Conservation (phyloP, 2,329 filamentous ascomycete genomes). For the Tolypocladium ophioglossoides region DNA sequence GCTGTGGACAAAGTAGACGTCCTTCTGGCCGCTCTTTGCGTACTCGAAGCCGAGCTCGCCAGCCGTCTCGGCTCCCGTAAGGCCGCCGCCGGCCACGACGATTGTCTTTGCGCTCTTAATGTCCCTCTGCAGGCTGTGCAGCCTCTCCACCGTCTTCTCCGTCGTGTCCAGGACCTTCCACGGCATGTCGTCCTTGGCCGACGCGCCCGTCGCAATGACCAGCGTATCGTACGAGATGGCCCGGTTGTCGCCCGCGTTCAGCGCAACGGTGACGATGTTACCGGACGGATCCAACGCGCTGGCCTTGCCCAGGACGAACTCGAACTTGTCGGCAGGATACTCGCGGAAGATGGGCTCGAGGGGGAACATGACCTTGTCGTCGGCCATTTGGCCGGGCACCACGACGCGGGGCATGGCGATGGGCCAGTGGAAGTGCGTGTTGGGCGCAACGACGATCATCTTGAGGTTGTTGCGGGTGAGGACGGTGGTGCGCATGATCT, state of each 20-base stretch:
- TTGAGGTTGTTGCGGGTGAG: slow-evolving; percentile 28
- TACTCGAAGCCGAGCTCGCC: slow-evolving; percentile 41
- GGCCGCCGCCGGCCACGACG: slow-evolving; percentile 40
- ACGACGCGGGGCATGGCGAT: slow-evolving; percentile 36
- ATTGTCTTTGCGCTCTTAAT: slow-evolving; percentile 34
- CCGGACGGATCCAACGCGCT: slow-evolving; percentile 27
- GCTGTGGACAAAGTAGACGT: slow-evolving; percentile 32
- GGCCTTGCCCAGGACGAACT: slow-evolving; percentile 41
- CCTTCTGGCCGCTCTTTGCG: slow-evolving; percentile 29
- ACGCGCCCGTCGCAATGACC: slow-evolving; percentile 43
- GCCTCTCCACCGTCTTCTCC: slow-evolving; percentile 27
- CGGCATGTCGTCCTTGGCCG: slow-evolving; percentile 31
- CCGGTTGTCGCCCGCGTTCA: slow-evolving; percentile 20
- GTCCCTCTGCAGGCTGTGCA: slow-evolving; percentile 24
- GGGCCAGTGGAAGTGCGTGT: slow-evolving; percentile 38
- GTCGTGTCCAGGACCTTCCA: slow-evolving; percentile 37
- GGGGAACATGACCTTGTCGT: slow-evolving; percentile 24
- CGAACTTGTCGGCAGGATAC: slow-evolving; percentile 36
- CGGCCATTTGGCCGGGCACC: slow-evolving; percentile 33
- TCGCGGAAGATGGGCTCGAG: slow-evolving; percentile 33
- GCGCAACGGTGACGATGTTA: slow-evolving; percentile 31
- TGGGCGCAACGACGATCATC: slow-evolving; percentile 35
- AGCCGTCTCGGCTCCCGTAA: slow-evolving; percentile 38
- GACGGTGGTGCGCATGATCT: slow-evolving; percentile 34
- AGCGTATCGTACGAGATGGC: slow-evolving; percentile 39